Conservation (phyloP, 2,329 filamentous ascomycete species). For the Trichoderma aggressivum region DNA sequence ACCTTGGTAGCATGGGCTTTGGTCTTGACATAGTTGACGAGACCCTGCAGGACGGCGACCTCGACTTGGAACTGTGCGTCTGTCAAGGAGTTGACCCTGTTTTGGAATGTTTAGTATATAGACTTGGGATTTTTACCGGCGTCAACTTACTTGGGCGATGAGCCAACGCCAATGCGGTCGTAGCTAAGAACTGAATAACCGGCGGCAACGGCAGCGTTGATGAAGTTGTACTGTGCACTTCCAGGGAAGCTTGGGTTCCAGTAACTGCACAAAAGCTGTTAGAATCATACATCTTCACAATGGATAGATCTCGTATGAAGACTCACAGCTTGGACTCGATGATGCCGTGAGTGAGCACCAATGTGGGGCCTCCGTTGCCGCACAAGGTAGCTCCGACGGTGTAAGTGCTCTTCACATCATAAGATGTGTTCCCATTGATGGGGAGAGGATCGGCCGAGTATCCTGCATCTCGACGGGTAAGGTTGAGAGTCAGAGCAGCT, state of each 20-base stretch:
- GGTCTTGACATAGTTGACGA: conserved; percentile 7
- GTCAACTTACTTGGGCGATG: not conserved
- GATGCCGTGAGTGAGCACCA: not conserved
- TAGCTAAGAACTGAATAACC: conserved; percentile 10
- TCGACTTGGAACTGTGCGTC: conserved; percentile 11
- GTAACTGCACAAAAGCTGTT: not conserved
- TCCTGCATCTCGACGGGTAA: not conserved
- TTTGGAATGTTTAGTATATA: not conserved
- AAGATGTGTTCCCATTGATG: not conserved
- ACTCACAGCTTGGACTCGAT: conserved; percentile 6
- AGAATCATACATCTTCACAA: not conserved
- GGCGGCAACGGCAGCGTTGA: not conserved
- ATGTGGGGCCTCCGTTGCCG: conserved; percentile 1
- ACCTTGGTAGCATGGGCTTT: not conserved
- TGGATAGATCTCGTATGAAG: not conserved
- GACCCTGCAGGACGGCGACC: conserved; percentile 2
- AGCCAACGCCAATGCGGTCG: conserved; percentile 5
- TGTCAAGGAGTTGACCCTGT: conserved; percentile 4
- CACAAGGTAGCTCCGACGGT: not conserved
- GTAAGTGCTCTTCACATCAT: not conserved
- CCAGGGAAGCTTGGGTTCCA: not conserved
- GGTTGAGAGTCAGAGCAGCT: conserved; percentile 1
- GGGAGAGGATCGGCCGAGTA: not conserved
- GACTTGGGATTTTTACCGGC: not conserved
- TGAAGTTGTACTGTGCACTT: not conserved